Conservation (phyloP, 2,329 filamentous ascomycete species). For the Fusarium sp. region DNA sequence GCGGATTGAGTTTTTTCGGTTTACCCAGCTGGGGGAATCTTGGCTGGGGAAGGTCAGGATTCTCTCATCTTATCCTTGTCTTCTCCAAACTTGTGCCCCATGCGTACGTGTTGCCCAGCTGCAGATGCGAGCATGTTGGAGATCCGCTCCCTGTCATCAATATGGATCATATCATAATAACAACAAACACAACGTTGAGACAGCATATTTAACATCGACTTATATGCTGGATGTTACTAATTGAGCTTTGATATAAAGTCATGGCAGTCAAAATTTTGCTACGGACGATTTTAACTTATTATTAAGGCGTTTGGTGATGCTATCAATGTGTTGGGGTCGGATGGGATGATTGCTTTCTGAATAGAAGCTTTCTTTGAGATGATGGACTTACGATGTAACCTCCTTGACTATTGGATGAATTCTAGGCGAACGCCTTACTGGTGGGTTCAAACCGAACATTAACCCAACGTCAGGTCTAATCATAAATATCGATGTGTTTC, state of each 20-base stretch:
- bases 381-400: neutral
- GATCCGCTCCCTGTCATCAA: neutral
- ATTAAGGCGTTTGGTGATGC: too few species aligned
- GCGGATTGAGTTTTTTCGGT: neutral
- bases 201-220: neutral
- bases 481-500: neutral
- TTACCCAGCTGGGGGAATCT: slow-evolving; percentile 16
- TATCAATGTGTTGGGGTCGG: neutral
- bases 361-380: neutral
- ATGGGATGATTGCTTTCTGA: too few species aligned
- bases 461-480: too few species aligned
- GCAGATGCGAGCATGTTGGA: slow-evolving; percentile 8
- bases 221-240: too few species aligned
- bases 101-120: neutral
- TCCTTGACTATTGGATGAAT: too few species aligned
- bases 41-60: slow-evolving; percentile 13
- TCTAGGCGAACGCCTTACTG: neutral
- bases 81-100: slow-evolving; percentile 18
- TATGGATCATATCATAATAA: neutral
- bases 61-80: slow-evolving; percentile 17
- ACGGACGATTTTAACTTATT: neutral
- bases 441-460: neutral
- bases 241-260: neutral
- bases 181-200: neutral
- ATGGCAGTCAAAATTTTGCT: neutral